Evolutionary conservation across 2,329 filamentous ascomycete species (phyloP).

Genomic region (Penicillium sp.): DNA sequence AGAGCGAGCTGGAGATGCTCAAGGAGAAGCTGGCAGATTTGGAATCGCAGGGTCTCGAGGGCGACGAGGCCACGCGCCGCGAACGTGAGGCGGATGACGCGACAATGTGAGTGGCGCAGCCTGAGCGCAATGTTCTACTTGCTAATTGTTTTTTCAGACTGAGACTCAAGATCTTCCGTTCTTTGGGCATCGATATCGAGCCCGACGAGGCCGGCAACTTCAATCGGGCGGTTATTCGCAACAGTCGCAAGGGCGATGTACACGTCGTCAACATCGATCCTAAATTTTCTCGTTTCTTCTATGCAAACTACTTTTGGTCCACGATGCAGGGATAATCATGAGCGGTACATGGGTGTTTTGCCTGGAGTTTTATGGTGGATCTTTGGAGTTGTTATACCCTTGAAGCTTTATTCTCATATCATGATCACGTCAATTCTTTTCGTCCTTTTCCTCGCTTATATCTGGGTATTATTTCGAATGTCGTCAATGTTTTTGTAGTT

Average conservation of each 20-base stretch:
- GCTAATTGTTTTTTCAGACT: constrained; percentile 47
- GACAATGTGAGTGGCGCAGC: constrained; percentile 38
- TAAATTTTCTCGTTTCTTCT: constrained; percentile 86
- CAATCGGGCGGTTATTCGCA: constrained; percentile 77
- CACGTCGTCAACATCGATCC: constrained; percentile 92
- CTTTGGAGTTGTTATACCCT: constrained; percentile 22
- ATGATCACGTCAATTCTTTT: not conserved
- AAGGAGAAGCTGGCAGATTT: constrained; percentile 72
- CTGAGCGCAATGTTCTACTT: not conserved
- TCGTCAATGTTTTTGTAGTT: constrained; percentile 9
- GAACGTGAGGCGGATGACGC: constrained; percentile 50
- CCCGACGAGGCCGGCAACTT: constrained; percentile 76
- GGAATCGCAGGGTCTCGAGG: constrained; percentile 82
- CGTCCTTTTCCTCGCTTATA: too few species aligned
- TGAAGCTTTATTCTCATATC: constrained; percentile 12
- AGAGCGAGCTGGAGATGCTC: constrained; percentile 70
- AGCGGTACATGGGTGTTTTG: not conserved
- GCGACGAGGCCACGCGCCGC: constrained; percentile 51
- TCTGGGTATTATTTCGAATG: not conserved
- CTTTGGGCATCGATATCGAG: constrained; percentile 84
- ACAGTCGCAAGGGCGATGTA: constrained; percentile 81
- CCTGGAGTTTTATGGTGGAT: constrained; percentile 20
- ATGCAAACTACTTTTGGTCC: constrained; percentile 94
- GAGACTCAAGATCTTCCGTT: constrained; percentile 84
- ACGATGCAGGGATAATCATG: constrained; percentile 57